Base-by-base conservation (phyloP, 2,329 filamentous ascomycete genomes). In the Paracamarosporium sp. region DNA sequence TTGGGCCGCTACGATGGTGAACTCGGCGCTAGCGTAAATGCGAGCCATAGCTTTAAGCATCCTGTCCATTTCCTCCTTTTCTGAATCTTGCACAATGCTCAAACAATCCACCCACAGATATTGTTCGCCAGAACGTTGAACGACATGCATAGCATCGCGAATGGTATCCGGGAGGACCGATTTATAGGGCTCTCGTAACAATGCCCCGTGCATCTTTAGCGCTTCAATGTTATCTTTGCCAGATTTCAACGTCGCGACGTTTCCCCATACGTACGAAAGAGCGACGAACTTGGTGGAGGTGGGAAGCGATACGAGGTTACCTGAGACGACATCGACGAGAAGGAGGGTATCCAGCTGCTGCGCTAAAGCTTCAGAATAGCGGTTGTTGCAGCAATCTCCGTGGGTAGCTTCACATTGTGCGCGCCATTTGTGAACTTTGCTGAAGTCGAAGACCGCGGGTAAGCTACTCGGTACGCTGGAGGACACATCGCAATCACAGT, bases 21-120 rank as follows among this genome's bases (percentile, higher is more conserved):
- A 59, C 25, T 61, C 56, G 3, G 61, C 56, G 22, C 50, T 56
- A 4, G 56, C 40, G 25, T 64, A 61, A 27, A 64, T 64, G 9
- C 43, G 17, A 1, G 56, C 56, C 61, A 64, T 64, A 2, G 53
- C 41, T 41, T 45, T 30, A 1, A 61, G 44, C 43, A 57, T 50
- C 5, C 12, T 53, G 8, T 44, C 15, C 52, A 59, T 60, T 7
- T 59, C 38, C 8, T 36, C 40, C n/a, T n/a, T 15, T 12, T 50
- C 43, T 3, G 40, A 40, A 44, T 64, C 55, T 50, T 64, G 62
- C 1, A 60, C 22, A 17, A 64, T 51, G 45, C 59, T 60, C 9
- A 64, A 31, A 27, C 54, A 50, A 35, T 64, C 62, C 7, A 59
- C 62, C 59, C 62, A 64, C 0, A 64, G 52, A 43, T 64, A 64